Conservation (phyloP, 345 rosid genomes). For the Hypericum perforatum region DNA sequence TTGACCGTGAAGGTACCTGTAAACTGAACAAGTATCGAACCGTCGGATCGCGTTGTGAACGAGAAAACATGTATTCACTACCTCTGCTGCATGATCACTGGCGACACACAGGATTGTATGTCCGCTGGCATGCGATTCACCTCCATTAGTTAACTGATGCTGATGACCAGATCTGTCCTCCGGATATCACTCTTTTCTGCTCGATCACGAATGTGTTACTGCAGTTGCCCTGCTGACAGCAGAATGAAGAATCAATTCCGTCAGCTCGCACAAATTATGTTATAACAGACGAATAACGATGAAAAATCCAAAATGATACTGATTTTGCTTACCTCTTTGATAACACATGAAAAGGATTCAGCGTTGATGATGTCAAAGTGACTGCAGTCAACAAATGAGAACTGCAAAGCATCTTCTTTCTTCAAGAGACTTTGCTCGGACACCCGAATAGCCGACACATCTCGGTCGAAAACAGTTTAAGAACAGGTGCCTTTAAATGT, state of each 20-base stretch:
- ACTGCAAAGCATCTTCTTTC: slow-evolving; percentile 46
- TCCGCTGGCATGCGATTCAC: slow-evolving; percentile 17
- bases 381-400: slow-evolving; percentile 54
- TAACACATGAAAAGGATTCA: slow-evolving; percentile 27
- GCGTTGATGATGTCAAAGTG: slow-evolving; percentile 44
- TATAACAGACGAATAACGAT: slow-evolving; percentile 1
- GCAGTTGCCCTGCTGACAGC: background rate
- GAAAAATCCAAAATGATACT: background rate
- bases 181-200: slow-evolving; percentile 46
- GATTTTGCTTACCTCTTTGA: slow-evolving; percentile 49
- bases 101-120: slow-evolving; percentile 39
- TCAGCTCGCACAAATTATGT: slow-evolving; percentile 6
- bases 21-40: slow-evolving; percentile 65
- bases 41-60: slow-evolving; percentile 49
- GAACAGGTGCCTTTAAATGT: slow-evolving; percentile 2
- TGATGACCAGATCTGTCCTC: slow-evolving; percentile 17
- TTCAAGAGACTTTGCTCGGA: slow-evolving; percentile 37
- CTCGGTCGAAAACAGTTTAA: slow-evolving; percentile 71
- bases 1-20: slow-evolving; percentile 45
- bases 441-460: slow-evolving; percentile 38
- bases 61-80: slow-evolving; percentile 57
- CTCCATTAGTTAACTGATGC: slow-evolving; percentile 16
- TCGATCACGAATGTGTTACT: background rate
- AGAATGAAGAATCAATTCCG: slow-evolving; percentile 11
- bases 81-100: slow-evolving; percentile 75